Evolutionary conservation across 2,329 filamentous ascomycete species (phyloP), one percentile per base, ranked within the genome.

Genomic region (Penicillium paneum): DNA sequence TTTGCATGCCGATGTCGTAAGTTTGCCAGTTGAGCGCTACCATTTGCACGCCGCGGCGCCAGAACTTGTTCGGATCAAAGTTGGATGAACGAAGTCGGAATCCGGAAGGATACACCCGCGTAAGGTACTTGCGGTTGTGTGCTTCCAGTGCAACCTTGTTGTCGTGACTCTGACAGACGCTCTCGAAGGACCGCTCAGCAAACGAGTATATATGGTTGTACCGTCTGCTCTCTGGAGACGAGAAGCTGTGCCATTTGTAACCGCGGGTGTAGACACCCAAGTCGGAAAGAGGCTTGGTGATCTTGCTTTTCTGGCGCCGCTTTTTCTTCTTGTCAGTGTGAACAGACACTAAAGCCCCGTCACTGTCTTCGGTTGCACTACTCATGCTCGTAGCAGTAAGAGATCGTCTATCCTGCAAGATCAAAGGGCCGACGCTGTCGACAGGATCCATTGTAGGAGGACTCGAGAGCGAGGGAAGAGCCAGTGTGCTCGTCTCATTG

Each of bases 1-100:
- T 82, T 70, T 97, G 93, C 83, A 97, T 94, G 42, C 92, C 91
- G 17, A 95, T 81, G 69, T 97, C 94, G 67, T 95, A 97, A 0
- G 92, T 97, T 75, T 99, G 94, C 93, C 94, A 97, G 75, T 99
- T 99, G 59, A 97, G 80, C 0, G 94, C 94, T 13, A 89, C 91
- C 93, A 99, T 97, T 74, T 99, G 94, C 17, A 97, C 94, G 31
- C 94, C 94, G 40, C 91, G 87, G 48, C 93, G 87, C 94, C 94
- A 99, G 70, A 94, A 96, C 58, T 88, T 86, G 60, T 96, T 83
- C 1, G 94, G 94, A 66, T 97, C 91, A 67, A 97, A 97, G 75
- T 99, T 99, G 64, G 88, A 90, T 0, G 94, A 97, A 32, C 84
- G 85, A 53, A 97, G 80, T 28, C 94, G 88, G 64, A 85, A 86